phyloP scores from a whole-genome alignment of 2,329 filamentous ascomycete genomes.

The Cercospora nicotianae region DNA sequence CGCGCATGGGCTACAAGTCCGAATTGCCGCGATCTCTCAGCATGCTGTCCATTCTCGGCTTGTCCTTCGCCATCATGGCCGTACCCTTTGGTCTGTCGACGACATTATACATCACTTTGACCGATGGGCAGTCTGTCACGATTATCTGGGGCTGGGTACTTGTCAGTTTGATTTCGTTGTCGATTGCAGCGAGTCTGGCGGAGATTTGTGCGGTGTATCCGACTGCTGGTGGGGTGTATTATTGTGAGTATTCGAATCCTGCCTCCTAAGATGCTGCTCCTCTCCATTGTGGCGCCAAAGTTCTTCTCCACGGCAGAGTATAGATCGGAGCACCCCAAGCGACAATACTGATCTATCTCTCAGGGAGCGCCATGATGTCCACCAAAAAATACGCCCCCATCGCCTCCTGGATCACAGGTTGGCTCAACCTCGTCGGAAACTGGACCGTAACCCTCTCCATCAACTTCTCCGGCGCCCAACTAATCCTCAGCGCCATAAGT shows the following conservation, averaged over 20 bases:
- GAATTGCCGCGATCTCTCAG: slow-evolving; percentile 66
- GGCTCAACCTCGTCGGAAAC: slow-evolving; percentile 71
- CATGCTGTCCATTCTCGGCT: slow-evolving; percentile 68
- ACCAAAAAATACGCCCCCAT: slow-evolving; percentile 66
- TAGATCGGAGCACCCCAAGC: too few relatives aligned
- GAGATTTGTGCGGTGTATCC: slow-evolving; percentile 70
- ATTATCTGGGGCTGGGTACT: slow-evolving; percentile 70
- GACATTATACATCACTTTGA: slow-evolving; percentile 67
- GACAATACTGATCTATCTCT: too few relatives aligned
- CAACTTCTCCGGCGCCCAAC: slow-evolving; percentile 71
- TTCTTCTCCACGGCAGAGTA: too few relatives aligned
- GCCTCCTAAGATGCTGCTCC: not conserved
- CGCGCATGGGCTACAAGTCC: slow-evolving; percentile 66
- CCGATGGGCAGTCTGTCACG: slow-evolving; percentile 67
- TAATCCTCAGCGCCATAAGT: slow-evolving; percentile 67
- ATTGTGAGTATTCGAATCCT: slow-evolving; percentile 40
- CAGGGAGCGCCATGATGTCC: slow-evolving; percentile 61
- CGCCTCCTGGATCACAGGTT: slow-evolving; percentile 68
- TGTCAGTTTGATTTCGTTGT: slow-evolving; percentile 62
- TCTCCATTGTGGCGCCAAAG: too few relatives aligned
- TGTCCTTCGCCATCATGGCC: slow-evolving; percentile 75
- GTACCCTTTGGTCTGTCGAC: slow-evolving; percentile 68
- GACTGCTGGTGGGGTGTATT: slow-evolving; percentile 69
- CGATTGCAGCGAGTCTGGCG: slow-evolving; percentile 65
- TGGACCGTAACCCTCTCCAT: slow-evolving; percentile 67